Percentiles rank a stretch among this genome's conserved stretches.
Conservation (phyloP, 768 basidiomycete genomes). For the Lyophyllum shimeji region DNA sequence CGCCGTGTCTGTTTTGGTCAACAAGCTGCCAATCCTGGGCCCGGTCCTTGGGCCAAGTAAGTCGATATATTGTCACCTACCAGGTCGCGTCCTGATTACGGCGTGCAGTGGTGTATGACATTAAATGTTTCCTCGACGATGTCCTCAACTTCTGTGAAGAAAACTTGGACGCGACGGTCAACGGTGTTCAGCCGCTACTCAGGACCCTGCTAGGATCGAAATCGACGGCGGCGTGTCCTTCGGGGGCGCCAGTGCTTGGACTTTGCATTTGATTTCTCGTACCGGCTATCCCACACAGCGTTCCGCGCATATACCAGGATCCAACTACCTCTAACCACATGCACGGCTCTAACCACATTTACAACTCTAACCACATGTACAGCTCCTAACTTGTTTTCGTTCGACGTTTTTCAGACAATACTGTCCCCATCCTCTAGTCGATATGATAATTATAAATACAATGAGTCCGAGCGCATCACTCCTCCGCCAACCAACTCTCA, state of each 20-base stretch:
- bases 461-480: conserved; percentile 26
- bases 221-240: conserved; percentile 25
- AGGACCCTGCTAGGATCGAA: conserved; percentile 24
- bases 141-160: conserved; percentile 50
- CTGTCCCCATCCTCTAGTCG: conserved; percentile 3
- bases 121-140: conserved; percentile 60
- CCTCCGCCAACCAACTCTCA: conserved; percentile 68
- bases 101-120: conserved; percentile 49
- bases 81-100: conserved; percentile 1
- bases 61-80: conserved; percentile 19
- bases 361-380: conserved; percentile 22
- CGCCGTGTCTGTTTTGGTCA: conserved; percentile 28
- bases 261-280: conserved; percentile 25
- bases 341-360: no score
- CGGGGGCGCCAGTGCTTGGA: conserved; percentile 26
- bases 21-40: conserved; percentile 45
- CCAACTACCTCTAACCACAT: conserved; percentile 22
- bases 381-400: conserved; percentile 17
- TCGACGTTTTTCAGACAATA: conserved; percentile 24
- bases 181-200: conserved; percentile 39
- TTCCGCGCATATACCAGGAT: conserved; percentile 31
- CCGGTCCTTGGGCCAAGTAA: conserved; percentile 56
- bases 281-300: conserved; percentile 17
- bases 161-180: conserved; percentile 45
- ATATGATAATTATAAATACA: conserved; percentile 6